These are phyloP conservation scores for Herpetomonas samuelpessoai DNA, from an alignment of 208 protist genomes.

Conservation along the genomic window DNA sequence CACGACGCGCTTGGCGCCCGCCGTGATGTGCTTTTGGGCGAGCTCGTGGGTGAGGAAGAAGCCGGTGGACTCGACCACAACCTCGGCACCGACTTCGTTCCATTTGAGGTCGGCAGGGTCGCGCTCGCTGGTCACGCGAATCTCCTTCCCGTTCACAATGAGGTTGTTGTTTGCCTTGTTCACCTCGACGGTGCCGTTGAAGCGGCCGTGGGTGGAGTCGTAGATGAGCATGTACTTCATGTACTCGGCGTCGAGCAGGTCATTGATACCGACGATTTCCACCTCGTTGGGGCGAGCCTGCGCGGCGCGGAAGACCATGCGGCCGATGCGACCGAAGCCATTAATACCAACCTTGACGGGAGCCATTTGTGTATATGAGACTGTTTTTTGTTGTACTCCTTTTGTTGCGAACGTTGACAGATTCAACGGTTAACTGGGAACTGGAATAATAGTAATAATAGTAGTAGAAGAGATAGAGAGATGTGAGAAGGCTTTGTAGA, in stretches of 20 bases:
- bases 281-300: slow-evolving; percentile 46
- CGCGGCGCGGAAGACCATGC: slow-evolving; percentile 89
- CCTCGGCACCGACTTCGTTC: slow-evolving; percentile 82
- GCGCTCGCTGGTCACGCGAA: slow-evolving; percentile 46
- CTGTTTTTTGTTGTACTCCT: slow-evolving; percentile 9
- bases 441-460: slow-evolving; percentile 6
- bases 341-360: slow-evolving; percentile 90
- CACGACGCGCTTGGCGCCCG: slow-evolving; percentile 97
- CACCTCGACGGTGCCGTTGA: slow-evolving; percentile 51
- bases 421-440: no score
- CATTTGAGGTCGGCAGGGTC: slow-evolving; percentile 93
- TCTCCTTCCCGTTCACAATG: slow-evolving; percentile 42
- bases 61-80: slow-evolving; percentile 98
- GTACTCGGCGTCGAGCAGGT: slow-evolving; percentile 93
- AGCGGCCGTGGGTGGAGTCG: slow-evolving; percentile 94
- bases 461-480: neutral
- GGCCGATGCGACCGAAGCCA: slow-evolving; percentile 96
- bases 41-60: slow-evolving; percentile 88
- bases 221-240: slow-evolving; percentile 94
- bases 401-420: slow-evolving; percentile 11
- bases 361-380: slow-evolving; percentile 14
- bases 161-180: slow-evolving; percentile 19
- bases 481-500: slow-evolving; percentile 1
- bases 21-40: slow-evolving; percentile 83
- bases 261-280: slow-evolving; percentile 94